Evolutionary conservation across 202 grass and related monocot species (phyloP).

Genomic region (Setaria viridis): DNA sequence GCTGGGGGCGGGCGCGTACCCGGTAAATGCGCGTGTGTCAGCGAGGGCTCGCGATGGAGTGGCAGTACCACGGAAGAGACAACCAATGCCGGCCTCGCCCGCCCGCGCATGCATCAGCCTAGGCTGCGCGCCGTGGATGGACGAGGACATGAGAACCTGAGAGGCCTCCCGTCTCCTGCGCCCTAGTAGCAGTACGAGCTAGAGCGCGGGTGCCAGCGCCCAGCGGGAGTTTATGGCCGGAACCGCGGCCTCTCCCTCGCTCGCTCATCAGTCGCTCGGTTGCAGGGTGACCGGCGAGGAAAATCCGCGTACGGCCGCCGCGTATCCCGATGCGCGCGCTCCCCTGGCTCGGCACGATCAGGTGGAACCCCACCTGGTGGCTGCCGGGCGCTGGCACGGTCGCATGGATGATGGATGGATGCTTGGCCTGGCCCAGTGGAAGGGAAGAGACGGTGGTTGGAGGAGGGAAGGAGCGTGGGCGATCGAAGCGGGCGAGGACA

Average conservation of each 20-base stretch:
- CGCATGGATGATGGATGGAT: background rate
- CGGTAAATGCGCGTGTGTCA: constrained; percentile 18
- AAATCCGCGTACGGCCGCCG: constrained; percentile 54
- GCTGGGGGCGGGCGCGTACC: background rate
- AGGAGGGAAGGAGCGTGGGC: too few species aligned
- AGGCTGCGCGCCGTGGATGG: background rate
- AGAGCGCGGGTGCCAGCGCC: background rate
- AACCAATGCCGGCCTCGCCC: background rate
- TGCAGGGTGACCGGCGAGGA: constrained; percentile 19
- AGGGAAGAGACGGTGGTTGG: background rate
- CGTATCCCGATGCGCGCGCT: constrained; percentile 16
- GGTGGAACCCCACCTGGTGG: background rate
- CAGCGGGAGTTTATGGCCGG: constrained; percentile 32
- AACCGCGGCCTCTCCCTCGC: background rate
- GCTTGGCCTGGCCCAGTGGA: background rate
- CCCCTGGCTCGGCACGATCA: background rate
- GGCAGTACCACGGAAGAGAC: background rate
- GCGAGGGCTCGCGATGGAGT: background rate
- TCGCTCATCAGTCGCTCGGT: too few species aligned
- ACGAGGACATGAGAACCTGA: background rate
- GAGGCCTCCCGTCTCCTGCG: background rate
- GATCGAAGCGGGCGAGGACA: background rate
- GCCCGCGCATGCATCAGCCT: background rate
- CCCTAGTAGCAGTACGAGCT: background rate
- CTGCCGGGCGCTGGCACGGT: too few species aligned